Evolutionary conservation across 495 filamentous ascomycete genomes (phyloP).

Genomic region (Aspergillus campestris): DNA sequence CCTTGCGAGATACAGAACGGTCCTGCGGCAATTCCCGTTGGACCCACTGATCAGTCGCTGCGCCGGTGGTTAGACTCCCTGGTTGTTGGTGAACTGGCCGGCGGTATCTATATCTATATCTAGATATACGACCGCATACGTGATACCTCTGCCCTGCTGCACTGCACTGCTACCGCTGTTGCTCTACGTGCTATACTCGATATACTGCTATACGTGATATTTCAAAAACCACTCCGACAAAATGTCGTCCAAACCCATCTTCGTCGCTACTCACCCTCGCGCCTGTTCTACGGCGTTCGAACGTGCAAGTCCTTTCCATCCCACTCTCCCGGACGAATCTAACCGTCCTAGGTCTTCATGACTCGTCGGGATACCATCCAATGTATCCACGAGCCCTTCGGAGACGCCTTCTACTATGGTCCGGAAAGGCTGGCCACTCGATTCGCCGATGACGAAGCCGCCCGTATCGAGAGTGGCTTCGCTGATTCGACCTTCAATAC

Average conservation of each 20-base stretch:
- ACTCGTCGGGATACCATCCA: slow-evolving; percentile 68
- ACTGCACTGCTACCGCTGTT: no score
- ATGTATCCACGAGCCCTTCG: slow-evolving; percentile 92
- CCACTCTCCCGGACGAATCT: slow-evolving; percentile 1
- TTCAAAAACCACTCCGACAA: slow-evolving; percentile 6
- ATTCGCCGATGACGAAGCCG: slow-evolving; percentile 65
- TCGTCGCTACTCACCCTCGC: slow-evolving; percentile 86
- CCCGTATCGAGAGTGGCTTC: slow-evolving; percentile 66
- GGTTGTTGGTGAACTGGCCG: slow-evolving; percentile 8
- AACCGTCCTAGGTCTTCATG: slow-evolving; percentile 74
- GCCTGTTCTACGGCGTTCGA: slow-evolving; percentile 96
- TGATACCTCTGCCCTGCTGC: neutral
- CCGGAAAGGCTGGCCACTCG: slow-evolving; percentile 73
- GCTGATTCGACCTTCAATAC: slow-evolving; percentile 64
- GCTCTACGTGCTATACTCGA: neutral
- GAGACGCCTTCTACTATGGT: slow-evolving; percentile 92
- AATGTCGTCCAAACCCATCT: slow-evolving; percentile 80
- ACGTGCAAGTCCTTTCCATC: slow-evolving; percentile 45
- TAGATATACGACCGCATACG: neutral
- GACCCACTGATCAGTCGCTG: neutral
- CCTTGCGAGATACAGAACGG: neutral
- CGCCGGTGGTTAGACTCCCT: slow-evolving; percentile 16
- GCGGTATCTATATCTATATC: neutral
- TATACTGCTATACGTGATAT: neutral
- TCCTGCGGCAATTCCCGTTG: no score